phyloP scores from a whole-genome alignment of 2,329 filamentous ascomycete genomes.

The Sporothrix schenckii region DNA sequence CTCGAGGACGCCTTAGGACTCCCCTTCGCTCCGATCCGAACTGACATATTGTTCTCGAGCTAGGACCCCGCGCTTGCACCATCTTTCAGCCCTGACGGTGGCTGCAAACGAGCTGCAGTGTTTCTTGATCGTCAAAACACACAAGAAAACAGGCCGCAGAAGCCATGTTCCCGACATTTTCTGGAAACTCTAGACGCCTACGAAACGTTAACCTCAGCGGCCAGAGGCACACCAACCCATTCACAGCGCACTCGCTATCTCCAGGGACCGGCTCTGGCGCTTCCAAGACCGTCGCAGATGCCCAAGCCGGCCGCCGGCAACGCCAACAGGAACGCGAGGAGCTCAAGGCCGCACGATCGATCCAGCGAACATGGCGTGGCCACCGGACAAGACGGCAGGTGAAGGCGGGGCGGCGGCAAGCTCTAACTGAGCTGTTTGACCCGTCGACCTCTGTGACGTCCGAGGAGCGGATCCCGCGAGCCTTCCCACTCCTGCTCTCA shows the following conservation, averaged over 20 bases:
- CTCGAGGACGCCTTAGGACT: neutral
- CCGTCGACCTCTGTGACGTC: slow-evolving; percentile 40
- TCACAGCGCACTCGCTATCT: slow-evolving; percentile 65
- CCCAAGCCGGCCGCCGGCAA: slow-evolving; percentile 80
- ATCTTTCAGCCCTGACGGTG: slow-evolving; percentile 2
- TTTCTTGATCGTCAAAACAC: neutral
- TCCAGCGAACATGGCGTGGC: slow-evolving; percentile 85
- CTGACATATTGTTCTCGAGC: neutral
- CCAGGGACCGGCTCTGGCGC: slow-evolving; percentile 63
- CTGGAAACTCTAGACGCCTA: slow-evolving; percentile 78
- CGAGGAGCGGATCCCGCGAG: slow-evolving; percentile 46
- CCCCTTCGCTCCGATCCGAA: neutral
- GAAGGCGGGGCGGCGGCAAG: slow-evolving; percentile 58
- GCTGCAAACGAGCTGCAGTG: slow-evolving; percentile 6
- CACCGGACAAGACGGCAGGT: slow-evolving; percentile 64
- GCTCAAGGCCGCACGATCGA: slow-evolving; percentile 69
- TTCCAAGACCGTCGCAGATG: slow-evolving; percentile 78
- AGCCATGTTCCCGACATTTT: slow-evolving; percentile 88
- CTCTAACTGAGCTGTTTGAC: slow-evolving; percentile 65
- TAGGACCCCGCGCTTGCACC: slow-evolving; percentile 27
- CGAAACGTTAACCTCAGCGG: slow-evolving; percentile 95
- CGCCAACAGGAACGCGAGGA: slow-evolving; percentile 80
- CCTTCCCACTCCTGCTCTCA: slow-evolving; percentile 54
- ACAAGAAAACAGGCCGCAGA: neutral
- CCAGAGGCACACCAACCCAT: slow-evolving; percentile 73